phyloP scores from a whole-genome alignment of 768 basidiomycete genomes.

The Boletus pseudopeckii region DNA sequence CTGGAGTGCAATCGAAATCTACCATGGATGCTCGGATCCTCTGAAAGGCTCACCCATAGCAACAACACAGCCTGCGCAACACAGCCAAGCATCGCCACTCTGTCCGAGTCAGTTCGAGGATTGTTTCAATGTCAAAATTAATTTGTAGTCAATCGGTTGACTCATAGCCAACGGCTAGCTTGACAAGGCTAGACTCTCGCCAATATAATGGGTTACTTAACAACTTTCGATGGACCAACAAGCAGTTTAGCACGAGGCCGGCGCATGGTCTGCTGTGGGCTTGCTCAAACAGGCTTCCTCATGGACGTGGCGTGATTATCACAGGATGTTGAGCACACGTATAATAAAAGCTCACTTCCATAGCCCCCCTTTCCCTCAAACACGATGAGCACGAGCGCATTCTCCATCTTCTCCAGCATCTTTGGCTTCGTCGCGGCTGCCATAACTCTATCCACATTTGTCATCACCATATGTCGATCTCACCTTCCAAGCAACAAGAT shows the following conservation, averaged over 20 bases:
- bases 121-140: too few relatives aligned
- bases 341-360: neutral
- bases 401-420: conserved; percentile 2
- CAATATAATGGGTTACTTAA: too few relatives aligned
- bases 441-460: neutral
- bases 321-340: neutral
- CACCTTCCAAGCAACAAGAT: conserved; percentile 5
- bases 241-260: neutral
- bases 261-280: neutral
- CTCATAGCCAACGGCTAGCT: neutral
- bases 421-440: neutral
- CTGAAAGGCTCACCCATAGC: neutral
- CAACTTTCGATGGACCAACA: neutral
- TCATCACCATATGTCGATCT: neutral
- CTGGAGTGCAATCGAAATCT: neutral
- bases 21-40: neutral
- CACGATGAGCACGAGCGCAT: neutral
- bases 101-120: too few relatives aligned
- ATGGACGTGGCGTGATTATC: neutral
- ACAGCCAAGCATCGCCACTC: too few relatives aligned
- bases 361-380: neutral
- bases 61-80: neutral
- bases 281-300: too few relatives aligned
- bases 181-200: too few relatives aligned
- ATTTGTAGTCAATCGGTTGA: neutral